Base-by-base conservation (phyloP, 106 monocot species). In the Dioscorea alata region DNA sequence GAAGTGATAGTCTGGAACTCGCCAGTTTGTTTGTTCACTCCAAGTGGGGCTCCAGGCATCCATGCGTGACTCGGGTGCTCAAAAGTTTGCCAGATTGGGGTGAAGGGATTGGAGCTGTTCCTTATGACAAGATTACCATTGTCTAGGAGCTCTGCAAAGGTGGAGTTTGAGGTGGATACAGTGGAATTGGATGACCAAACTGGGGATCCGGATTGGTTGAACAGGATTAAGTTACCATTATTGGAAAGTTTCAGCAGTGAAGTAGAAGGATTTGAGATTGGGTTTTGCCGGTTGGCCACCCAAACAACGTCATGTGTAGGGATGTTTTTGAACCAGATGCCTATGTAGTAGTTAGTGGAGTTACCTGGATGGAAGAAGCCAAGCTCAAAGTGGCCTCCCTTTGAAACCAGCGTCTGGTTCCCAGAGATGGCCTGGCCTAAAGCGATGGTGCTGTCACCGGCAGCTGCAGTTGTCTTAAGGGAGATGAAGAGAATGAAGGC, bases 81-180 rank as follows among this genome's bases (percentile, higher is more conserved):
- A 13, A 53, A 16, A 18, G 8, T 71, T 42, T 71, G 61, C 71
- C 71, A 71, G 25, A 24, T 28, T 16, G 23, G 18, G 4, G 3
- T 15, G 17, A 23, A 31, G 8, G 49, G 2, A 56, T 25, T 48
- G 0, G 23, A 65, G 5, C 7, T 20, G 20, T 61, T 28, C 35
- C 13, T 49, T n/a, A 75, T 1, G 16, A 53, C 61, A 28, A 75
- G 68, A 52, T 69, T 75, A 2, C 74, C 74, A 20, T 15, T 15
- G 19, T 67, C 48, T 5, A 59, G n/a, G 49, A 74, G 49, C 25
- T 49, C 33, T 4, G 60, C 75, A 23, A 60, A 16, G 2, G 50
- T 60, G 67, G 67, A 9, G 49, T 22, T 49, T 8, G 35, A 48
- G n/a, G 49, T 23, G n/a, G 49, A 25, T 24, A 48, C 12, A 23